These are phyloP conservation scores for Davidsoniella virescens DNA, from an alignment of 2,329 filamentous ascomycete species.

Conservation along the genomic window DNA sequence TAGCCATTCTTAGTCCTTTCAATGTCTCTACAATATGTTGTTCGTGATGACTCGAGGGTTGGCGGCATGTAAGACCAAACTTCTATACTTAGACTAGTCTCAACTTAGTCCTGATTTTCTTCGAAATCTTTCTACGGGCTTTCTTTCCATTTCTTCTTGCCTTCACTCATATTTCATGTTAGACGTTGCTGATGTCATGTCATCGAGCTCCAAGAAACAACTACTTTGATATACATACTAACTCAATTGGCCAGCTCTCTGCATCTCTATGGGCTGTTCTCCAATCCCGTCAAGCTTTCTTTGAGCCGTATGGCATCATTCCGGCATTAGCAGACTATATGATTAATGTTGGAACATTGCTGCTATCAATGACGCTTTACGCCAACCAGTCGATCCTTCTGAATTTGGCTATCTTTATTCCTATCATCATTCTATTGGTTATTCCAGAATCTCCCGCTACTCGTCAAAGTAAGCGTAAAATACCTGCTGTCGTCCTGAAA, in stretches of 20 bases:
- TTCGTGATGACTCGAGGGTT: background rate
- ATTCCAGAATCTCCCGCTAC: constrained; percentile 23
- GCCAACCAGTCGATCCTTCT: constrained; percentile 45
- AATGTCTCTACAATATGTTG: background rate
- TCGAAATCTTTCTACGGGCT: no score
- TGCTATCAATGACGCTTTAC: constrained; percentile 79
- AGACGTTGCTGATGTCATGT: no score
- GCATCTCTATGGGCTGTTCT: constrained; percentile 78
- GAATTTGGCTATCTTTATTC: constrained; percentile 55
- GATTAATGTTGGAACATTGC: constrained; percentile 65
- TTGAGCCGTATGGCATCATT: constrained; percentile 54
- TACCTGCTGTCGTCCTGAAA: constrained; percentile 22
- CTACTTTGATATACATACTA: constrained; percentile 16
- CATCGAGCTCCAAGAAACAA: background rate
- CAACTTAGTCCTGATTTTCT: background rate
- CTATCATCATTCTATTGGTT: constrained; percentile 48
- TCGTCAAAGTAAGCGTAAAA: constrained; percentile 2
- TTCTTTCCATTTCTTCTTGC: background rate
- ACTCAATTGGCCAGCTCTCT: constrained; percentile 41
- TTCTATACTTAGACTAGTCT: background rate
- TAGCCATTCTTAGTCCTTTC: constrained; percentile 14
- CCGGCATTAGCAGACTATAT: constrained; percentile 67
- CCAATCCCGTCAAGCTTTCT: constrained; percentile 70
- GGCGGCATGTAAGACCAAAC: background rate
- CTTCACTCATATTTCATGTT: background rate